Conservation (phyloP, 768 basidiomycete genomes). For the Boletus sp. region DNA sequence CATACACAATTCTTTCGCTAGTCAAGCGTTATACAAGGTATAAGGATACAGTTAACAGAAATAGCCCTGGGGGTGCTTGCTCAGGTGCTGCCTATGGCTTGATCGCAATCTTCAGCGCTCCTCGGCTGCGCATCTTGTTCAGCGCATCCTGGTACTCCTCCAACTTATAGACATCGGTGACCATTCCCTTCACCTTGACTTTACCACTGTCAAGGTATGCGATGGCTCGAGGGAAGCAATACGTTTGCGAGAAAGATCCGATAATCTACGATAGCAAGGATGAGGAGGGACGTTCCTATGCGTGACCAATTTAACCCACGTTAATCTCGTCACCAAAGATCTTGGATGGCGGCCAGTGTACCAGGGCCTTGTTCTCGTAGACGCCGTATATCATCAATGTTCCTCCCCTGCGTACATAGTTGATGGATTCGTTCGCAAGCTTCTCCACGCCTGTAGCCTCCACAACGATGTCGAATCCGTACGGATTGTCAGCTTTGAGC, state of each 20-base stretch:
- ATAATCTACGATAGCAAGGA: slow-evolving; percentile 56
- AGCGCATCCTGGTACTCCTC: slow-evolving; percentile 70
- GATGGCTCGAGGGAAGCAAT: slow-evolving; percentile 88
- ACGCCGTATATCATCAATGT: slow-evolving; percentile 90
- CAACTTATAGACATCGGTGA: slow-evolving; percentile 64
- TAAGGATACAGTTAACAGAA: slow-evolving; percentile 16
- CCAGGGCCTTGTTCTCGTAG: slow-evolving; percentile 80
- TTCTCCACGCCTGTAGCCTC: slow-evolving; percentile 84
- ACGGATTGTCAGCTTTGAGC: slow-evolving; percentile 76
- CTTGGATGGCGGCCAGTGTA: slow-evolving; percentile 85
- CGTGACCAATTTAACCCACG: slow-evolving; percentile 28
- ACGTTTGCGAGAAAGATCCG: slow-evolving; percentile 86
- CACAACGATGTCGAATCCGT: slow-evolving; percentile 86
- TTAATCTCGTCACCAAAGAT: slow-evolving; percentile 73
- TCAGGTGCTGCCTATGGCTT: slow-evolving; percentile 41
- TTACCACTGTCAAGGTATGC: slow-evolving; percentile 87
- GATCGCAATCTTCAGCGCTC: slow-evolving; percentile 60
- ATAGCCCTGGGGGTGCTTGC: background rate
- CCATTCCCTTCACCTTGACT: slow-evolving; percentile 79
- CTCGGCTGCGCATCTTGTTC: slow-evolving; percentile 68
- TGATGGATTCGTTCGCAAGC: slow-evolving; percentile 84
- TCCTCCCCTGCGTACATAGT: slow-evolving; percentile 84
- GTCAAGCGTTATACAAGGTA: slow-evolving; percentile 15
- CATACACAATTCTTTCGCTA: background rate
- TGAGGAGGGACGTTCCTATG: background rate